Percentiles rank a stretch among this genome's conserved stretches.
Evolutionary conservation across 2,329 filamentous ascomycete genomes (phyloP).

Genomic region (Rhinocladiella mackenziei): DNA sequence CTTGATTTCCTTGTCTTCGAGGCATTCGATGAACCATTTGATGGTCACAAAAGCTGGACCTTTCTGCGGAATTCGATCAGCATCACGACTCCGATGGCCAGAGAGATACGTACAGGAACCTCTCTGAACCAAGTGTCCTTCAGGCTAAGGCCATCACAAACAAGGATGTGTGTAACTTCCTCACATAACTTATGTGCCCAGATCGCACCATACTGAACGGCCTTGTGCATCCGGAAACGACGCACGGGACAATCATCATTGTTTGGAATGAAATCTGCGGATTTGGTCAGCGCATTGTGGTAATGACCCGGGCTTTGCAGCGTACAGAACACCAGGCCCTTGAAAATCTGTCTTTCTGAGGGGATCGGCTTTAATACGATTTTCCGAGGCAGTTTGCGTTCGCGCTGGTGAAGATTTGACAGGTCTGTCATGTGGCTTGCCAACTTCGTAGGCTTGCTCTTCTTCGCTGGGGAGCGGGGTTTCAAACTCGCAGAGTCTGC

Average conservation of each 20-base stretch:
- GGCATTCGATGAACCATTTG: constrained; percentile 65
- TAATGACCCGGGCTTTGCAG: constrained; percentile 6
- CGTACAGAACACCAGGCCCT: constrained; percentile 56
- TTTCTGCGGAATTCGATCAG: too few relatives aligned
- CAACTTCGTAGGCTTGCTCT: background rate
- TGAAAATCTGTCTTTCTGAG: constrained; percentile 57
- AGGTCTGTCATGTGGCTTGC: constrained; percentile 13
- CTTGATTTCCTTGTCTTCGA: constrained; percentile 55
- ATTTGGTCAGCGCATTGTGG: constrained; percentile 5
- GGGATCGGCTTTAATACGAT: constrained; percentile 39
- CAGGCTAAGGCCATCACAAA: constrained; percentile 55
- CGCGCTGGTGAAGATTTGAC: constrained; percentile 38
- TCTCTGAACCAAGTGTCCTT: constrained; percentile 3
- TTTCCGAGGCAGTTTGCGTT: constrained; percentile 34
- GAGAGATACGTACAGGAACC: constrained; percentile 47
- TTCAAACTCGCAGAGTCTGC: too few relatives aligned
- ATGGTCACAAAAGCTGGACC: constrained; percentile 53
- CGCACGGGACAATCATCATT: constrained; percentile 66
- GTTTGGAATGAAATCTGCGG: constrained; percentile 71
- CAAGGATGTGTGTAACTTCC: constrained; percentile 52
- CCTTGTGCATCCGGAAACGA: constrained; percentile 67
- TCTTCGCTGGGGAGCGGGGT: background rate
- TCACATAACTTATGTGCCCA: constrained; percentile 59
- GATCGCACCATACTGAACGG: constrained; percentile 67
- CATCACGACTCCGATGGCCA: too few relatives aligned